Conservation (phyloP, 345 rosid genomes). For the Bruguiera gymnorhiza region DNA sequence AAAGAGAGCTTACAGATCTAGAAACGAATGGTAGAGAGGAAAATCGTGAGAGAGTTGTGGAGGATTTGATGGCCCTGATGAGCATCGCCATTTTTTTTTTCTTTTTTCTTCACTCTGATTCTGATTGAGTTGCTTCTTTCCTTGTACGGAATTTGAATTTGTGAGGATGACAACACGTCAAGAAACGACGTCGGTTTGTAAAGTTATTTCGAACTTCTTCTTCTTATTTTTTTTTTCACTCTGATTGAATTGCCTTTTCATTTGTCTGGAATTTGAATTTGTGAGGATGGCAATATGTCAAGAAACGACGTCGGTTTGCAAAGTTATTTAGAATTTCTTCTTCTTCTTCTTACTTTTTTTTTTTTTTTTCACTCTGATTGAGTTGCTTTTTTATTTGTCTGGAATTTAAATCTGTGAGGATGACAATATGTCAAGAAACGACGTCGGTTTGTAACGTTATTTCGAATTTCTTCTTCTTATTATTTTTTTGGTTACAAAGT, state of each 20-base stretch:
- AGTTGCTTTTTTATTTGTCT: background rate
- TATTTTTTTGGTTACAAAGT: too few species aligned
- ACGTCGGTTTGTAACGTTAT: background rate
- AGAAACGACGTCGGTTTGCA: constrained; percentile 6
- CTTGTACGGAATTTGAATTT: background rate
- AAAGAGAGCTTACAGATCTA: constrained; percentile 33
- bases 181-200: constrained; percentile 6
- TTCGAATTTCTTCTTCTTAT: too few species aligned
- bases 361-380: too few species aligned
- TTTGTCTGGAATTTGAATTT: too few species aligned
- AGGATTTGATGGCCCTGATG: constrained; percentile 7
- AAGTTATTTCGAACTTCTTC: too few species aligned
- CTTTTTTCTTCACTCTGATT: too few species aligned
- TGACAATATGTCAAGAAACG: background rate
- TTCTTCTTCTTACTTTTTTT: background rate
- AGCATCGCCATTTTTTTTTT: constrained; percentile 8
- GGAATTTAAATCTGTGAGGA: background rate
- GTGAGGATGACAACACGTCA: background rate
- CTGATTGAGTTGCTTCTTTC: background rate
- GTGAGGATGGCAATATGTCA: background rate
- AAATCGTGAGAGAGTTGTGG: constrained; percentile 3
- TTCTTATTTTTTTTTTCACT: too few species aligned
- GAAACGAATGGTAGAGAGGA: constrained; percentile 17
- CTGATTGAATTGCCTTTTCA: too few species aligned
- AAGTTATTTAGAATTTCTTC: too few species aligned